Conservation (phyloP, 2,329 filamentous ascomycete genomes). For the Talaromyces piceae region DNA sequence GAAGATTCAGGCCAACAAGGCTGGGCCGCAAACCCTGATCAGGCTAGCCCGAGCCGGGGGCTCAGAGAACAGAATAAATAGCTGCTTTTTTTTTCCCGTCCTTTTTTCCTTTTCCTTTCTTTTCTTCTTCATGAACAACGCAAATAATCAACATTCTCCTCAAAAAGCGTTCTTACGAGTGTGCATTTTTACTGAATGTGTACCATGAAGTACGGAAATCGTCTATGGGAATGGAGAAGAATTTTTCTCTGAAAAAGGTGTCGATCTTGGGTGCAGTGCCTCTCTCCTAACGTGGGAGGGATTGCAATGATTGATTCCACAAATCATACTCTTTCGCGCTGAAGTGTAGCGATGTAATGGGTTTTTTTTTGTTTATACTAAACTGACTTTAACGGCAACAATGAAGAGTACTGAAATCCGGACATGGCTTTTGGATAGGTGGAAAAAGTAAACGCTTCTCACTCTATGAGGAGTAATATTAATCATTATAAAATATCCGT, state of each 20-base stretch:
- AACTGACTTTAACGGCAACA: background rate
- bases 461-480: background rate
- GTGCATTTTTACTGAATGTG: slow-evolving; percentile 24
- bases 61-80: background rate
- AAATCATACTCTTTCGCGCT: slow-evolving; percentile 21
- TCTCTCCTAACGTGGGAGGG: slow-evolving; percentile 43
- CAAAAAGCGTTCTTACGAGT: slow-evolving; percentile 52
- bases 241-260: slow-evolving; percentile 28
- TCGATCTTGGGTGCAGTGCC: slow-evolving; percentile 55
- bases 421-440: background rate
- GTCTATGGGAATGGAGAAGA: slow-evolving; percentile 50
- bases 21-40: background rate
- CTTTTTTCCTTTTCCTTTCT: slow-evolving; percentile 19
- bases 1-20: background rate
- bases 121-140: slow-evolving; percentile 49
- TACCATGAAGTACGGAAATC: slow-evolving; percentile 53
- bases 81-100: background rate
- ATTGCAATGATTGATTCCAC: slow-evolving; percentile 55
- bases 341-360: no score
- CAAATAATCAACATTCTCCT: slow-evolving; percentile 46
- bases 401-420: background rate
- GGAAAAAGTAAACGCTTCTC: background rate
- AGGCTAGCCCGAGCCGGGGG: background rate
- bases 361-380: no score
- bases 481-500: background rate